These are phyloP conservation scores for Solanum medicagineum DNA, from an alignment of 257 asterid species.

Conservation along the genomic window DNA sequence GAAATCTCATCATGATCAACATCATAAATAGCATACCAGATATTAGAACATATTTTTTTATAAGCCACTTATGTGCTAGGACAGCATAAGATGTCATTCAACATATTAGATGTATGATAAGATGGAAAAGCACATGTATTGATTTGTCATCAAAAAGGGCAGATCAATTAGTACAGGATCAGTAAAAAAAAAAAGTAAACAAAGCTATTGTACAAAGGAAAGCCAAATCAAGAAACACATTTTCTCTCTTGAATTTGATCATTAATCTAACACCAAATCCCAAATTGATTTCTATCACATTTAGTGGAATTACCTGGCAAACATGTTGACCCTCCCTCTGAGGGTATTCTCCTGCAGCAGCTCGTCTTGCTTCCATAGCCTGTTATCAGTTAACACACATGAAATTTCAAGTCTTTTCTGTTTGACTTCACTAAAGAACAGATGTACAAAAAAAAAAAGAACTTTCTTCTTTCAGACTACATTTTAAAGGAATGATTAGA, in stretches of 20 bases:
- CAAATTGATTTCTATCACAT: neutral
- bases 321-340: conserved; percentile 56
- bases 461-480: neutral
- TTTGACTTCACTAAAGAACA: neutral
- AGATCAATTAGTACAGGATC: neutral
- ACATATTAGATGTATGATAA: neutral
- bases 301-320: conserved; percentile 44
- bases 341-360: conserved; percentile 39
- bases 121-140: neutral
- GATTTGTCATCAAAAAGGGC: neutral
- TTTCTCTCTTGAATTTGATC: neutral
- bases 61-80: neutral
- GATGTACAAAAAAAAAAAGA: neutral
- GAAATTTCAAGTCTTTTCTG: neutral
- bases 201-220: neutral
- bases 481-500: neutral
- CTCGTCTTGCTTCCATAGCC: conserved; percentile 37
- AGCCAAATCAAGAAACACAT: neutral
- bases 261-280: neutral
- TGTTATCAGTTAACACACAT: conserved; percentile 6
- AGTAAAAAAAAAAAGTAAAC: neutral
- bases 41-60: neutral
- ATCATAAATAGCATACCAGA: neutral
- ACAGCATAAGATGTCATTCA: neutral
- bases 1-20: neutral